These are phyloP conservation scores for Aspergillus phoenicis DNA, from an alignment of 2,329 filamentous ascomycete species.

Conservation along the genomic window DNA sequence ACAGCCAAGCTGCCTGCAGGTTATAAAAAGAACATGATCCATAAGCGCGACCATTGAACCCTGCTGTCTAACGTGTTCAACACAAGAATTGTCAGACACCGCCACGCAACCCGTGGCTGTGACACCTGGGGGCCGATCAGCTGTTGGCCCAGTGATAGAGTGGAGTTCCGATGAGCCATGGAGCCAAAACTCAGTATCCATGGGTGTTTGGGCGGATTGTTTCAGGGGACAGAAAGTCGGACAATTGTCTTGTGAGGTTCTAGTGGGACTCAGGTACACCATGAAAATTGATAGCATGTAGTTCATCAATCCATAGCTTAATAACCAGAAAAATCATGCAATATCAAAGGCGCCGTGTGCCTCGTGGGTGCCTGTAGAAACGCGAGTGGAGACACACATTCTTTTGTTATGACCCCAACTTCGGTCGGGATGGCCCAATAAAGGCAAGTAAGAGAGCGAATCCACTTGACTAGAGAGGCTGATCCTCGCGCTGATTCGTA, in stretches of 20 bases:
- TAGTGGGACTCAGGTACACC: background rate
- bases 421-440: background rate
- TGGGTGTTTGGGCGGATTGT: slow-evolving; percentile 6
- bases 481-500: background rate
- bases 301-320: background rate
- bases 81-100: slow-evolving; percentile 4
- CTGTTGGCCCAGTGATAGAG: slow-evolving; percentile 25
- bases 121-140: slow-evolving; percentile 1
- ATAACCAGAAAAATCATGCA: background rate
- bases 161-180: slow-evolving; percentile 17
- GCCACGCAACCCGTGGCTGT: slow-evolving; percentile 20
- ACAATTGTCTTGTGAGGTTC: background rate
- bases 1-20: background rate
- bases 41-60: background rate
- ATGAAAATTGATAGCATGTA: background rate
- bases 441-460: background rate
- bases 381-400: background rate
- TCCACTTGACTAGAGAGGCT: background rate
- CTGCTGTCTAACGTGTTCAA: background rate
- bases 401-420: slow-evolving; percentile 9
- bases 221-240: slow-evolving; percentile 12
- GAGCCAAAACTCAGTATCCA: slow-evolving; percentile 13
- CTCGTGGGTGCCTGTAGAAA: background rate
- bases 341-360: too few relatives aligned
- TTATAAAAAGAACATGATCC: slow-evolving; percentile 18